phyloP scores from a whole-genome alignment of 2,329 filamentous ascomycete genomes.

The Colletotrichum sp. region DNA sequence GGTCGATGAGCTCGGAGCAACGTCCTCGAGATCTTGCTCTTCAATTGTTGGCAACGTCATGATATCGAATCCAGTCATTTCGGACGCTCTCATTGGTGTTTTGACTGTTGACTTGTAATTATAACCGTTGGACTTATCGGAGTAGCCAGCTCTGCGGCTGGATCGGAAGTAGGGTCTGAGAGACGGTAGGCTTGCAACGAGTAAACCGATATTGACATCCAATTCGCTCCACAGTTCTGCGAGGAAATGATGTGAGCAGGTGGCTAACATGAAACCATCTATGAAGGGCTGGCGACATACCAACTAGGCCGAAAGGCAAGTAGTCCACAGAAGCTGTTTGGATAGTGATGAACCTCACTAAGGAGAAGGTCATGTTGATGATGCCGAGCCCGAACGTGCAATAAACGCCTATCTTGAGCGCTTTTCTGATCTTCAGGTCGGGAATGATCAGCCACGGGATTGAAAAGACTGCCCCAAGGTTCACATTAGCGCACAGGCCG shows the following conservation, averaged over 20 bases:
- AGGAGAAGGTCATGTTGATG: constrained; percentile 18
- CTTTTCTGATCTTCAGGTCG: constrained; percentile 8
- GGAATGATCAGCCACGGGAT: constrained; percentile 9
- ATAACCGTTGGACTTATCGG: constrained; percentile 4
- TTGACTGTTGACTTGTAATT: constrained; percentile 10
- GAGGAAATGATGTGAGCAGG: not conserved
- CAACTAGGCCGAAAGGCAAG: constrained; percentile 8
- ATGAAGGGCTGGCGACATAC: not conserved
- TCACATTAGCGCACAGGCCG: not conserved
- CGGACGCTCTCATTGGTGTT: not conserved
- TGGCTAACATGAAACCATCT: not conserved
- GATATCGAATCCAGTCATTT: not conserved
- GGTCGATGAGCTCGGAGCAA: not conserved
- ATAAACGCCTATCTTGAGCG: constrained; percentile 9
- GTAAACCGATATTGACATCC: constrained; percentile 8
- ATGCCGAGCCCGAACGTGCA: constrained; percentile 14
- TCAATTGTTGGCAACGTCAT: not conserved
- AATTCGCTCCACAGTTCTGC: constrained; percentile 14
- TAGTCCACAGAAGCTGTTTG: constrained; percentile 1
- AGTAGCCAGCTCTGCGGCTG: not conserved
- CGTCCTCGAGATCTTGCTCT: not conserved
- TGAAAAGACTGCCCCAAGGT: not conserved
- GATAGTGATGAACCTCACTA: constrained; percentile 14
- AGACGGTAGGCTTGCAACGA: constrained; percentile 12
- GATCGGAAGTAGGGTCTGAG: constrained; percentile 16